Evolutionary conservation across 768 basidiomycete genomes (phyloP).

Genomic region (Lentinula lateritia): DNA sequence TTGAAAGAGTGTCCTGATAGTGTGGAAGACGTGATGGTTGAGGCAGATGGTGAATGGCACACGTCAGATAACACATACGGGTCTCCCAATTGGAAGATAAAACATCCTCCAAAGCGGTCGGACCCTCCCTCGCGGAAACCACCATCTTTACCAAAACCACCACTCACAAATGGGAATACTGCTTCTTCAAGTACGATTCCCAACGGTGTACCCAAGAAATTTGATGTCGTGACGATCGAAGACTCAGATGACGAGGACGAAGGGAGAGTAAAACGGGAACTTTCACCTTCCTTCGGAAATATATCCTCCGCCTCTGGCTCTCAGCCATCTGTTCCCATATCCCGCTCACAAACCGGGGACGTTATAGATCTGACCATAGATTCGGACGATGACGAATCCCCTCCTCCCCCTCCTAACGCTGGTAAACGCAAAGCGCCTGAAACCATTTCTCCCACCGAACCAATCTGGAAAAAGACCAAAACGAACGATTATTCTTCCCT

Average conservation of each 20-base stretch:
- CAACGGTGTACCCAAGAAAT: conserved; percentile 40
- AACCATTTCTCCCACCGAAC: conserved; percentile 55
- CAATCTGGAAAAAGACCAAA: conserved; percentile 68
- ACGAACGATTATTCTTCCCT: conserved; percentile 21
- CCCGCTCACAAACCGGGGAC: conserved; percentile 32
- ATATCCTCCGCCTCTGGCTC: conserved; percentile 28
- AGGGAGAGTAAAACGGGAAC: conserved; percentile 66
- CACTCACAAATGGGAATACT: conserved; percentile 15
- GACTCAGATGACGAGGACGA: conserved; percentile 81
- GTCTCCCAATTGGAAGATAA: conserved; percentile 63
- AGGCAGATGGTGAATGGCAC: conserved; percentile 96
- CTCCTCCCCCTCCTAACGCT: conserved; percentile 20
- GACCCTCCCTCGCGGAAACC: conserved; percentile 28
- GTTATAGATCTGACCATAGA: conserved; percentile 86
- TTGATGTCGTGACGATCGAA: conserved; percentile 57
- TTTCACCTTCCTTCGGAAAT: conserved; percentile 60
- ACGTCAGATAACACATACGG: conserved; percentile 83
- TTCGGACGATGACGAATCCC: conserved; percentile 62
- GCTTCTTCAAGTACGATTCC: conserved; percentile 20
- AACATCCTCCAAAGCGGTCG: conserved; percentile 33
- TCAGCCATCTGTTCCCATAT: conserved; percentile 12
- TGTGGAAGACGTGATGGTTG: conserved; percentile 90
- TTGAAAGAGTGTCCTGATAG: conserved; percentile 69
- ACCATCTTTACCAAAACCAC: conserved; percentile 13
- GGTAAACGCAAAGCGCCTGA: conserved; percentile 61